Evolutionary conservation across 257 asterid species (phyloP).

Genomic region (Solanum megistacrolobum): DNA sequence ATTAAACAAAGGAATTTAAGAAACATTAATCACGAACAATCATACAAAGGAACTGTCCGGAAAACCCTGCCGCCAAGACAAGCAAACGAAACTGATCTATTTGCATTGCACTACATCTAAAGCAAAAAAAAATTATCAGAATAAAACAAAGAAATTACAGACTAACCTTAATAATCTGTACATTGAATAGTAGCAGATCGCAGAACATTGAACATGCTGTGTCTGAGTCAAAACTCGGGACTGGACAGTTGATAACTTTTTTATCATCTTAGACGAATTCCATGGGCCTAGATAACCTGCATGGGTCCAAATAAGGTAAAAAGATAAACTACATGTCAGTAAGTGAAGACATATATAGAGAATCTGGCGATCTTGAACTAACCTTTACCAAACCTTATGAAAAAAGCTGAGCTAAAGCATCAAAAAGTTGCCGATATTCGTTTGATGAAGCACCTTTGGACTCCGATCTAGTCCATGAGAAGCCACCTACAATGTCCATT

Average conservation of each 20-base stretch:
- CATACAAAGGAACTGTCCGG: not conserved
- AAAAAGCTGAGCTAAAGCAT: conserved; percentile 37
- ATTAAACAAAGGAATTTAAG: not conserved
- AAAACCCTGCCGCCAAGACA: not conserved
- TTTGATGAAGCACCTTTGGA: conserved; percentile 80
- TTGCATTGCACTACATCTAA: not conserved
- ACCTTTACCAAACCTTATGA: not conserved
- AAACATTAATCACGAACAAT: not conserved
- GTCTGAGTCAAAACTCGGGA: not conserved
- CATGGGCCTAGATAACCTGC: not conserved
- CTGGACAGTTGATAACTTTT: not conserved
- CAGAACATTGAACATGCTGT: not conserved
- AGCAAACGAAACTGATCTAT: not conserved
- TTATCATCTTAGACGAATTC: not conserved
- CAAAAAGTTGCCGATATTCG: conserved; percentile 65
- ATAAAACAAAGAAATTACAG: not conserved
- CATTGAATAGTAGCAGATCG: not conserved
- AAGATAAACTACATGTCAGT: not conserved
- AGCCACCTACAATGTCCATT: conserved; percentile 51
- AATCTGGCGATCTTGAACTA: not conserved
- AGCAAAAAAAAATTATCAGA: not conserved
- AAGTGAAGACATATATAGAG: not conserved
- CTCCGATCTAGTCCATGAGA: conserved; percentile 96
- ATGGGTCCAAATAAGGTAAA: not conserved
- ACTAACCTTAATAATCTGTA: not conserved